Base-by-base conservation (phyloP, 306 rosid species). In the Malus sieversii region DNA sequence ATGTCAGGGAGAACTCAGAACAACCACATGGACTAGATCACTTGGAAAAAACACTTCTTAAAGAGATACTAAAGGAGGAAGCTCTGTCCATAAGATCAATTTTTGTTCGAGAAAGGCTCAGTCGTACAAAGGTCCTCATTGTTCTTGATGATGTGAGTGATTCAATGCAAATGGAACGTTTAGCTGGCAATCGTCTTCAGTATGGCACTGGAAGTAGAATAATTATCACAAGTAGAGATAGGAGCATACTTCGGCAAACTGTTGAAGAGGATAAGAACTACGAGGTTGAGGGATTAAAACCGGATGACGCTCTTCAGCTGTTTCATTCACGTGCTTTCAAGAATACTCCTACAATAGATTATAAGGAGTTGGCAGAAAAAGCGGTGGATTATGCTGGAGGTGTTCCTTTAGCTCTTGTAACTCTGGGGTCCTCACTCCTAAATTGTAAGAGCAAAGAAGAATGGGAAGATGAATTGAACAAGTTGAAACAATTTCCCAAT, bases 101-200 rank as follows among this genome's bases (percentile, higher is more conserved):
- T 46, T 0, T 0, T 0, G 52, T 46, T 46, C 18, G 0, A 46
- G 3, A 12, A 13, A 78, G 77, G 72, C 70, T 78, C 1, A 13
- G 4, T 0, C 1, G 18, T 5, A 46, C 18, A 46, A 78, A 32
- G 53, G 77, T 35, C 14, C 32, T 78, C 10, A 18, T 71, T 44
- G 81, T 78, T 46, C 66, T 78, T 33, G 81, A 70, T 51, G 81
- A 78, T 27, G 76, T 61, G 63, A 70, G 5, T 42, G 62, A 71
- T 71, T 20, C 70, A 30, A 27, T 38, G 4, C 81, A 78, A 18
- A 30, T 78, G 6, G 76, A 63, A 19, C 14, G 4, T 30, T 44
- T 77, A 19, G 9, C 0, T 53, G 60, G 4, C 6, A 23, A 20
- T 19, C 11, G 10, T 57, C 10, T 57, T 57, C 4, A 11, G 27